phyloP scores from a whole-genome alignment of 1,284 basidiomycete species.

The Filobasidium uniguttulatum region DNA sequence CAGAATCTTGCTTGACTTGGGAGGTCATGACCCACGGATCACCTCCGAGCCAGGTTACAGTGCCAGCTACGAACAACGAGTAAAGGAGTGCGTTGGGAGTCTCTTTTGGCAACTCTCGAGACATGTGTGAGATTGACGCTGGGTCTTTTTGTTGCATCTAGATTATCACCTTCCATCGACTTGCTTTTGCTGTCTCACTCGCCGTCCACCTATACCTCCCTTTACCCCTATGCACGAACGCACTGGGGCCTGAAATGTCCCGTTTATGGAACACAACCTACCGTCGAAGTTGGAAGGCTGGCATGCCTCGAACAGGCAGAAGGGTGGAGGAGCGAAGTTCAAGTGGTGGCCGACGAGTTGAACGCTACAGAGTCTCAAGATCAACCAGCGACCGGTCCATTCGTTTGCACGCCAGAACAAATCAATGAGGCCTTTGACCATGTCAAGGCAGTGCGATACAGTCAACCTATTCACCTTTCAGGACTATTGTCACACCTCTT shows the following conservation, averaged over 20 bases:
- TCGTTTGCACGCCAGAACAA: slow-evolving; percentile 54
- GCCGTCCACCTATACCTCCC: slow-evolving; percentile 70
- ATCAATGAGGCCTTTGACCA: slow-evolving; percentile 90
- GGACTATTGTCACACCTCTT: slow-evolving; percentile 47
- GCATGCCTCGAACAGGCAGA: slow-evolving; percentile 73
- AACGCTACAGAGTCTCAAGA: neutral
- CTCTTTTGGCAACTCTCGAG: neutral
- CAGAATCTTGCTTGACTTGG: slow-evolving; percentile 85
- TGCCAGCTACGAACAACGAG: slow-evolving; percentile 34
- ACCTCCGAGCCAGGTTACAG: slow-evolving; percentile 22
- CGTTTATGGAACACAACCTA: slow-evolving; percentile 90
- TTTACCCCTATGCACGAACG: slow-evolving; percentile 81
- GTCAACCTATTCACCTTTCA: slow-evolving; percentile 80
- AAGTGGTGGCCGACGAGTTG: slow-evolving; percentile 8
- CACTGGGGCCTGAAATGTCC: slow-evolving; percentile 79
- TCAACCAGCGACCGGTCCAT: slow-evolving; percentile 22
- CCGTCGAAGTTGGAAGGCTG: slow-evolving; percentile 89
- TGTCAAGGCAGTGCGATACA: slow-evolving; percentile 82
- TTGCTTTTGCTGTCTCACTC: slow-evolving; percentile 66
- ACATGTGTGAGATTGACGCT: slow-evolving; percentile 21
- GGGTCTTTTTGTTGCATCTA: no score
- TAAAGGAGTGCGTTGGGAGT: slow-evolving; percentile 31
- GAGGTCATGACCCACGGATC: slow-evolving; percentile 39
- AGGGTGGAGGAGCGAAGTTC: slow-evolving; percentile 43
- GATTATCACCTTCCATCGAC: slow-evolving; percentile 58